phyloP scores from a whole-genome alignment of 78 protist species.

The Planoprotostelium fungivorum region DNA sequence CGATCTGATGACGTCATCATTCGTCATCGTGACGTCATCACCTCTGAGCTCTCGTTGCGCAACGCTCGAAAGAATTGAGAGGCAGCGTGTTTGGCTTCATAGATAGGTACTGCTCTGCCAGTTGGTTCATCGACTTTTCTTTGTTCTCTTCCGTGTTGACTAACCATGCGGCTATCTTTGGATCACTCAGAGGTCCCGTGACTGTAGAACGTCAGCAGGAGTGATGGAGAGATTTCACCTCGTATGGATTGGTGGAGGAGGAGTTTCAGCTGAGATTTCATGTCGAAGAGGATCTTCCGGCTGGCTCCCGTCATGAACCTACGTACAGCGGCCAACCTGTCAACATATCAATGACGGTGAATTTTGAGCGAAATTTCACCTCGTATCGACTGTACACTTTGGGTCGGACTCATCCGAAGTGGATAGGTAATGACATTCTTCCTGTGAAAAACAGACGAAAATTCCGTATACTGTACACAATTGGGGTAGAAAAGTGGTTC shows the following conservation, averaged over 20 bases:
- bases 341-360: no score
- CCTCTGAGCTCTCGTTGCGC: not conserved
- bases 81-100: not conserved
- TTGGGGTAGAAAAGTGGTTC: not conserved
- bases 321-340: not conserved
- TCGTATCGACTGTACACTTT: not conserved
- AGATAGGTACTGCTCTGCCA: not conserved
- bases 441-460: not conserved
- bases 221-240: not conserved
- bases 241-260: not conserved
- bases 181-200: not conserved
- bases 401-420: not conserved
- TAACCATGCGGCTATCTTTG: not conserved
- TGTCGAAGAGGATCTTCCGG: not conserved
- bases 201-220: not conserved
- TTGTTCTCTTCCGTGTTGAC: not conserved
- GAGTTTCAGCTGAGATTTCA: not conserved
- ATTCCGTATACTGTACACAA: not conserved
- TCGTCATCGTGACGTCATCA: not conserved
- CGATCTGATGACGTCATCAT: not conserved
- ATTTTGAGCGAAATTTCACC: not conserved
- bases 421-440: not conserved
- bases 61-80: not conserved
- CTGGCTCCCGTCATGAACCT: not conserved
- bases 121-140: not conserved